Evolutionary conservation across 345 rosid genomes (phyloP).

Genomic region (Lepidium didymum): DNA sequence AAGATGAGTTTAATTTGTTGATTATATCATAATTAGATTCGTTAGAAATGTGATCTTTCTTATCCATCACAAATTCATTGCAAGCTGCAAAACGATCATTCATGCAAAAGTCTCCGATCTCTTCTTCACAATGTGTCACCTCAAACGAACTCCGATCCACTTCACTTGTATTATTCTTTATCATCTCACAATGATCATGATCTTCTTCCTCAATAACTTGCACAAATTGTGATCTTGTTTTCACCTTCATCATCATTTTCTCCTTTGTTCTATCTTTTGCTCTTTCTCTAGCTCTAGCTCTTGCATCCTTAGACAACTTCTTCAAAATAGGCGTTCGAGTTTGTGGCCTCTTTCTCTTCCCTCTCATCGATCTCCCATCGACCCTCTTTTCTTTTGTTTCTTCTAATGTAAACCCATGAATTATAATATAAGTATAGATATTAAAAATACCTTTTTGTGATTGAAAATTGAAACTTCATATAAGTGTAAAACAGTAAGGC

Average conservation of each 20-base stretch:
- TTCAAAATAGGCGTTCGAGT: constrained; percentile 13
- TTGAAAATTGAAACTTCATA: background rate
- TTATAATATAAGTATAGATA: background rate
- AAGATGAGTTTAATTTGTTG: constrained; percentile 9
- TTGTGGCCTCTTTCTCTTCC: constrained; percentile 22
- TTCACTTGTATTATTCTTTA: background rate
- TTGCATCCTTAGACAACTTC: constrained; percentile 38
- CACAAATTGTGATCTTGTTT: constrained; percentile 9
- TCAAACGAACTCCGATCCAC: constrained; percentile 11
- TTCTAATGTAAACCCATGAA: constrained; percentile 1
- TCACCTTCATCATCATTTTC: constrained; percentile 30
- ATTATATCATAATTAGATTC: constrained; percentile 2
- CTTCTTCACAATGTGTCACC: background rate
- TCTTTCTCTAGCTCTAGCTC: constrained; percentile 60
- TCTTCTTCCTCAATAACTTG: constrained; percentile 3
- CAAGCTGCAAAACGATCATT: constrained; percentile 2
- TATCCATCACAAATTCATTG: background rate
- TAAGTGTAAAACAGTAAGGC: background rate
- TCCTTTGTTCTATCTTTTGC: constrained; percentile 62
- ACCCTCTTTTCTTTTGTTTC: constrained; percentile 12
- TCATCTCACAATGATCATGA: background rate
- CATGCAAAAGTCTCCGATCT: constrained; percentile 9
- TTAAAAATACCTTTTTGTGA: background rate
- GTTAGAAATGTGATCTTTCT: background rate
- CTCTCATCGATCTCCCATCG: constrained; percentile 23